These are phyloP conservation scores for Clonostachys byssicola DNA, from an alignment of 2,329 filamentous ascomycete species.

Conservation along the genomic window DNA sequence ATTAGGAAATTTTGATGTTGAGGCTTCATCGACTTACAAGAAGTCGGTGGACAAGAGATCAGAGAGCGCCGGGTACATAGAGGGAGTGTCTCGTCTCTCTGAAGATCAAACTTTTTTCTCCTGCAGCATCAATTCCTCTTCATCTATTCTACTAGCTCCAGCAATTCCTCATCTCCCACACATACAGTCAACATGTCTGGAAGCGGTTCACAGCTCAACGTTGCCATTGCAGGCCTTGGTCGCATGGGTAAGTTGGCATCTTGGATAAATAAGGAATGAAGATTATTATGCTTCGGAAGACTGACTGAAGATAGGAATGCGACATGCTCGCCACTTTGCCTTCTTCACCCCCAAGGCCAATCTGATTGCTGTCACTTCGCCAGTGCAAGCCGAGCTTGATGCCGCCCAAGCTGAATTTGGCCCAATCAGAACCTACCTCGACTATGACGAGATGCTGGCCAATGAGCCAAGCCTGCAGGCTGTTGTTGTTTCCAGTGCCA, in stretches of 20 bases:
- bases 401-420: constrained; percentile 37
- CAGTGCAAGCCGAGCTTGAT: constrained; percentile 33
- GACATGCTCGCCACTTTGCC: constrained; percentile 42
- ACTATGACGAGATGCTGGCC: constrained; percentile 41
- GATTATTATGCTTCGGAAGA: neutral
- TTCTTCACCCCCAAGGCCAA: constrained; percentile 38
- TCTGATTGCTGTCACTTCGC: constrained; percentile 43
- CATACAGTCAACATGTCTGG: constrained; percentile 1
- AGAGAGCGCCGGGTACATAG: no score
- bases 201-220: constrained; percentile 21
- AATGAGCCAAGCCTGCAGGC: constrained; percentile 33
- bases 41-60: no score
- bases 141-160: no score
- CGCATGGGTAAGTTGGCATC: constrained; percentile 36
- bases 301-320: constrained; percentile 15
- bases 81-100: no score
- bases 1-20: no score
- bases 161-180: neutral
- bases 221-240: constrained; percentile 44
- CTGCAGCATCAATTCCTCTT: no score
- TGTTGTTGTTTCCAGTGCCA: constrained; percentile 33
- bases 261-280: neutral
- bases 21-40: no score
- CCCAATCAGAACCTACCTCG: constrained; percentile 35
- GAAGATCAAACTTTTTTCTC: no score